These are phyloP conservation scores for Allium sativum DNA, from an alignment of 106 monocot genomes.

Conservation along the genomic window DNA sequence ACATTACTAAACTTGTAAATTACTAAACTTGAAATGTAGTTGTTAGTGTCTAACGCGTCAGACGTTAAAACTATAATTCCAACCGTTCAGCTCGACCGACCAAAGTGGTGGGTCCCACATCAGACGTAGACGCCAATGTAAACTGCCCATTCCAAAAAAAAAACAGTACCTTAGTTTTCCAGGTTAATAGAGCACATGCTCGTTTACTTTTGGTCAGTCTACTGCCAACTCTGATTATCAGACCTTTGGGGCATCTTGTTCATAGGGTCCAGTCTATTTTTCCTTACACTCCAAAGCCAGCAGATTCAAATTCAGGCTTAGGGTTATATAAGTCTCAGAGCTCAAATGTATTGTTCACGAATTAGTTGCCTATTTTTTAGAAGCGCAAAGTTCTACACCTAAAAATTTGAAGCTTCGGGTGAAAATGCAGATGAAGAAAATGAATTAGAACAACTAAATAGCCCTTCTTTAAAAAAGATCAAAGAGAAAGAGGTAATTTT, in stretches of 20 bases:
- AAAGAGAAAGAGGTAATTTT: conserved; percentile 78
- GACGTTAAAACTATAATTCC: too few relatives aligned
- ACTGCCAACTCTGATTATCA: conserved; percentile 9
- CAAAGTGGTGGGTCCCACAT: too few relatives aligned
- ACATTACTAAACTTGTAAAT: too few relatives aligned
- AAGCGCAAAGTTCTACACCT: too few relatives aligned
- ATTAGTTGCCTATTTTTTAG: conserved; percentile 23
- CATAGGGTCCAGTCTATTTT: conserved; percentile 22
- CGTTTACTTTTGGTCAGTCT: background rate
- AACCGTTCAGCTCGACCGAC: too few relatives aligned
- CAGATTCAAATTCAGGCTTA: conserved; percentile 20
- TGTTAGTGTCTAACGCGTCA: too few relatives aligned
- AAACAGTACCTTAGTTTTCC: too few relatives aligned
- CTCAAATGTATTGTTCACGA: conserved; percentile 31
- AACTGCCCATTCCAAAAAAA: too few relatives aligned
- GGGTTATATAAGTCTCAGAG: conserved; percentile 21
- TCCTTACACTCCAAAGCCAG: conserved; percentile 8
- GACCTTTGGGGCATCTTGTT: conserved; percentile 23
- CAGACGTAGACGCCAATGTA: too few relatives aligned
- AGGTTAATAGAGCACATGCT: conserved; percentile 4
- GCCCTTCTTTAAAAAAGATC: conserved; percentile 78
- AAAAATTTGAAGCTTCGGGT: too few relatives aligned
- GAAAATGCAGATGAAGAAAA: conserved; percentile 48
- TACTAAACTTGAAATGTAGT: too few relatives aligned
- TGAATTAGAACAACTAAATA: conserved; percentile 63